Percentiles rank a stretch among this genome's conserved stretches.
These are phyloP conservation scores for Fusarium poae DNA, from an alignment of 2,329 filamentous ascomycete species.

Conservation along the genomic window DNA sequence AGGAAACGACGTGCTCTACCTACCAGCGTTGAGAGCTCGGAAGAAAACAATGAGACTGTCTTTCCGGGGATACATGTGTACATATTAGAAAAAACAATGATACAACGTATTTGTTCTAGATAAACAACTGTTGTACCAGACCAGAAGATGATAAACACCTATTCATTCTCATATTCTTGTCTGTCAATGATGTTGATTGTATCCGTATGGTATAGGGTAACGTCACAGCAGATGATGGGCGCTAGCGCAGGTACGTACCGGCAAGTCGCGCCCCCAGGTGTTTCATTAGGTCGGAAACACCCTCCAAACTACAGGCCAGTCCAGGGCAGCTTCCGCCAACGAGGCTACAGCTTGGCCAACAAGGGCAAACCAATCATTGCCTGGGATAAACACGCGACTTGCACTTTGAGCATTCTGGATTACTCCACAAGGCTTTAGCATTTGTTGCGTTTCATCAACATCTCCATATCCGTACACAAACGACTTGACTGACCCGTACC, in stretches of 20 bases:
- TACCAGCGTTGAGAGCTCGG: no score
- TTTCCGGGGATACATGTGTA: no score
- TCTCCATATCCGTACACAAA: constrained; percentile 7
- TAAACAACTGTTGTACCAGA: no score
- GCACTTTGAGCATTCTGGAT: constrained; percentile 14
- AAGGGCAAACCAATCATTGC: constrained; percentile 27
- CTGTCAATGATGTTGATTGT: not conserved
- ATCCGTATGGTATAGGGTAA: constrained; percentile 15
- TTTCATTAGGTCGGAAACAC: constrained; percentile 1
- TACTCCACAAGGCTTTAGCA: constrained; percentile 42
- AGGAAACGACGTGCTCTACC: no score
- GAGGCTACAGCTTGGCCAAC: constrained; percentile 24
- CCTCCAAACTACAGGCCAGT: not conserved
- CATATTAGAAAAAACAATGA: no score
- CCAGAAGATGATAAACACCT: not conserved
- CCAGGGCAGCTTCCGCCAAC: constrained; percentile 16
- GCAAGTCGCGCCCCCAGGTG: constrained; percentile 17
- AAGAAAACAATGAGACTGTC: not conserved
- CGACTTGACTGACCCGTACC: constrained; percentile 7
- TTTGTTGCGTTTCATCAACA: constrained; percentile 32
- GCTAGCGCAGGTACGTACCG: constrained; percentile 15
- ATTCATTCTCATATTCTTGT: not conserved
- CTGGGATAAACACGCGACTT: constrained; percentile 34
- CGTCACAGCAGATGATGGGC: not conserved
- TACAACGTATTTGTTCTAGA: not conserved